Evolutionary conservation across 306 rosid species (phyloP), one percentile per base, ranked within the genome.

Genomic region (Glycyrrhiza uralensis): DNA sequence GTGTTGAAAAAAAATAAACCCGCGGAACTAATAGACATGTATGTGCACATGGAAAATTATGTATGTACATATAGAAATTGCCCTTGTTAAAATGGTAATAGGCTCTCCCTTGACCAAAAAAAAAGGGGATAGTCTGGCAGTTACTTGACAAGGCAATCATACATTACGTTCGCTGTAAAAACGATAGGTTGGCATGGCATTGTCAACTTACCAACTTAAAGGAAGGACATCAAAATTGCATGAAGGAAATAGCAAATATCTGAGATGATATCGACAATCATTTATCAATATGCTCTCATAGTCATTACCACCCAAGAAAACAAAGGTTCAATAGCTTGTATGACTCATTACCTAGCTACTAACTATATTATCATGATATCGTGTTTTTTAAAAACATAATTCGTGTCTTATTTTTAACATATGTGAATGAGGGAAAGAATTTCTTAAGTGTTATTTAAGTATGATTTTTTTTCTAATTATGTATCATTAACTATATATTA

Each of bases 181-280:
- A n/a, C 14, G 63, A 20, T 49, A 50, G 22, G 36, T 33, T 51
- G 63, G 49, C 47, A 66, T 47, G 60, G 45, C 42, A 68, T n/a
- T 7, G n/a, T 50, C 62, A 50, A 50, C 23, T 22, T 19, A 18
- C 20, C 11, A 36, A 11, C 69, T 12, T 11, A n/a, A 51, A 57
- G 15, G 35, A 45, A 57, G 69, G 56, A 50, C 67, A 78, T 57
- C n/a, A 42, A 42, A 18, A n/a, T 10, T 56, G 56, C 29, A 41
- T 17, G 64, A 69, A n/a, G n/a, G 62, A 4, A 52, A 24, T n/a
- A 50, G 9, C 50, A 68, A 68, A 50, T 13, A 68, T 51, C 8
- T n/a, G n/a, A 14, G 35, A 41, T 35, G 46, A 47, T 11, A 46
- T 45, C 15, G 29, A 13, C 69, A 23, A 24, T 22, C 42, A 26